phyloP scores from a whole-genome alignment of 192 early-diverging fungal genomes.

The Ramicandelaber brevisporus region DNA sequence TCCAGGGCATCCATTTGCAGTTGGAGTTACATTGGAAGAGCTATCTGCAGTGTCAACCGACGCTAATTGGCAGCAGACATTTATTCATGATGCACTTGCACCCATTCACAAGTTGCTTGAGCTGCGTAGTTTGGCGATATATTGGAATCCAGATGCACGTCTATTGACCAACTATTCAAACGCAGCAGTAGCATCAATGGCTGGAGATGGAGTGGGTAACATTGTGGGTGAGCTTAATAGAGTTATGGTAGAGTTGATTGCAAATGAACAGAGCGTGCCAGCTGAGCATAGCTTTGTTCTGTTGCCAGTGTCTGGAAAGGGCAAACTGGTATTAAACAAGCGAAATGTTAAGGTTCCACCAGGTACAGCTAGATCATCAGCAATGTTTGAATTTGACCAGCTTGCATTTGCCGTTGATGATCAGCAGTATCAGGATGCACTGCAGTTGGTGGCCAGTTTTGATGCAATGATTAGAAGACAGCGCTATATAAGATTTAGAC shows the following conservation, averaged over 20 bases:
- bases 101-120: conserved; percentile 65
- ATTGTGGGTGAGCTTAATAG: too few species aligned
- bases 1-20: conserved; percentile 54
- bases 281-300: conserved; percentile 59
- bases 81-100: conserved; percentile 48
- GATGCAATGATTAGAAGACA: conserved; percentile 54
- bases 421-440: conserved; percentile 59
- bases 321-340: conserved; percentile 56
- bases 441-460: conserved; percentile 60
- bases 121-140: conserved; percentile 49
- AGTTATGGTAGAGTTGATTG: too few species aligned
- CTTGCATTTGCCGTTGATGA: conserved; percentile 76
- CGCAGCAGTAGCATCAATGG: conserved; percentile 29
- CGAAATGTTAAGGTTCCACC: conserved; percentile 14
- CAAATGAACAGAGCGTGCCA: conserved; percentile 23
- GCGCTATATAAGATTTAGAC: conserved; percentile 66
- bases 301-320: conserved; percentile 74
- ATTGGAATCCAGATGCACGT: conserved; percentile 63
- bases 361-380: conserved; percentile 26
- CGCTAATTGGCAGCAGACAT: conserved; percentile 52
- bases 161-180: conserved; percentile 52
- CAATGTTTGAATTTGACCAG: conserved; percentile 66
- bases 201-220: too few species aligned
- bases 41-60: conserved; percentile 83
- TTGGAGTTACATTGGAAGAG: conserved; percentile 69